Evolutionary conservation across 495 filamentous ascomycete genomes (phyloP).

Genomic region (Penicillium egyptiacum): DNA sequence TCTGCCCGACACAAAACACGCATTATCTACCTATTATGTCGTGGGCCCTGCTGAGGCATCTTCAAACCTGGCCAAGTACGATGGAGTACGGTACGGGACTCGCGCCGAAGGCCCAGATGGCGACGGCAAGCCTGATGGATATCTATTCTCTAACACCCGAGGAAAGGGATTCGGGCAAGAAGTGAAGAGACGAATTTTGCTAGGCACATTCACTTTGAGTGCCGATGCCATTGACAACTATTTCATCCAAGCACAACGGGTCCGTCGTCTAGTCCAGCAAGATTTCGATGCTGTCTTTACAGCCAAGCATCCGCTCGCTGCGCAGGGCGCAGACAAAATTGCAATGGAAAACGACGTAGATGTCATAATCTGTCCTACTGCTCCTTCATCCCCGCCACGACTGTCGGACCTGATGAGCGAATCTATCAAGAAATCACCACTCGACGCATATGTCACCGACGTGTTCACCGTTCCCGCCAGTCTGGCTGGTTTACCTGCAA

Average conservation of each 20-base stretch:
- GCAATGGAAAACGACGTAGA: slow-evolving; percentile 59
- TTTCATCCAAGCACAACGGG: slow-evolving; percentile 88
- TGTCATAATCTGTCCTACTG: slow-evolving; percentile 83
- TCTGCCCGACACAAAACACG: slow-evolving; percentile 80
- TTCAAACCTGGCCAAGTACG: slow-evolving; percentile 97
- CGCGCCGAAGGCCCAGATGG: slow-evolving; percentile 39
- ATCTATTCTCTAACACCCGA: slow-evolving; percentile 75
- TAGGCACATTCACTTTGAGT: slow-evolving; percentile 88
- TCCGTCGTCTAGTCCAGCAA: slow-evolving; percentile 75
- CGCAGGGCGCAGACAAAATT: slow-evolving; percentile 31
- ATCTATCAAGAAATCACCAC: slow-evolving; percentile 28
- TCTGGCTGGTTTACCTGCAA: slow-evolving; percentile 84
- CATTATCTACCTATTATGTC: slow-evolving; percentile 90
- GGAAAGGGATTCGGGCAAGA: slow-evolving; percentile 76
- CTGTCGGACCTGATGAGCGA: slow-evolving; percentile 51
- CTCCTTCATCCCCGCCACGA: slow-evolving; percentile 72
- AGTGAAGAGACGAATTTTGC: slow-evolving; percentile 79
- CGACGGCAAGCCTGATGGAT: slow-evolving; percentile 39
- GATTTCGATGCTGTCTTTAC: slow-evolving; percentile 84
- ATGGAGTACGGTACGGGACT: slow-evolving; percentile 85
- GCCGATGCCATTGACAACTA: slow-evolving; percentile 93
- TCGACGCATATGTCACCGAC: slow-evolving; percentile 82
- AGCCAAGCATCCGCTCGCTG: slow-evolving; percentile 61
- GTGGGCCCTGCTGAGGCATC: slow-evolving; percentile 93
- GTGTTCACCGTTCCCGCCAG: slow-evolving; percentile 95